Conservation (phyloP, 768 basidiomycete genomes). For the Mycena leptocephala region DNA sequence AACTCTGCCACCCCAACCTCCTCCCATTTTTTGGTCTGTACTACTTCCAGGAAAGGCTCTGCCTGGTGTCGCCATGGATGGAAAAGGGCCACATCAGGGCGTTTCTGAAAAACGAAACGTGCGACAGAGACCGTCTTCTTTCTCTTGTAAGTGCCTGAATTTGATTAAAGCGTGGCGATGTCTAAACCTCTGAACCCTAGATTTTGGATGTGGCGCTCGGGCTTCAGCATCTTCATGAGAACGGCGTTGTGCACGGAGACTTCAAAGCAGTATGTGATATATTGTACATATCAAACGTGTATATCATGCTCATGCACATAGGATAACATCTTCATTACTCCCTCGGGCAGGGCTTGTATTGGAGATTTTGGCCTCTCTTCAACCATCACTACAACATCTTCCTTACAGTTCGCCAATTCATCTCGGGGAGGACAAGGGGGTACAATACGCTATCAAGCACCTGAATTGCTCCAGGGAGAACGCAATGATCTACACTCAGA, state of each 20-base stretch:
- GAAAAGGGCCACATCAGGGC: slow-evolving; percentile 13
- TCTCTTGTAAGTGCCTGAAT: background rate
- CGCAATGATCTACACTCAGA: slow-evolving; percentile 44
- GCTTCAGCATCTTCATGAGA: background rate
- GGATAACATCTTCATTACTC: slow-evolving; percentile 64
- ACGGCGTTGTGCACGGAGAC: background rate
- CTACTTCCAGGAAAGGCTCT: slow-evolving; percentile 9
- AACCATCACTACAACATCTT: slow-evolving; percentile 36
- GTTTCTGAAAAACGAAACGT: background rate
- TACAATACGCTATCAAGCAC: slow-evolving; percentile 47
- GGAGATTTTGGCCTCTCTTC: slow-evolving; percentile 65
- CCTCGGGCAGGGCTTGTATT: too few species aligned
- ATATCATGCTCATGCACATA: too few species aligned
- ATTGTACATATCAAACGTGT: too few species aligned
- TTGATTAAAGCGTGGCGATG: background rate
- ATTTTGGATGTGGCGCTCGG: background rate
- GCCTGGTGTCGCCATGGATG: slow-evolving; percentile 34
- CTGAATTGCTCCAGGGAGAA: slow-evolving; percentile 51
- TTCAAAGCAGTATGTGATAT: too few species aligned
- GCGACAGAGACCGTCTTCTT: background rate
- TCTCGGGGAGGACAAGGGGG: slow-evolving; percentile 42
- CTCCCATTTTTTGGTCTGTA: slow-evolving; percentile 35
- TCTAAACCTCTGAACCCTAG: background rate
- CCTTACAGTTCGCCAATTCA: slow-evolving; percentile 34
- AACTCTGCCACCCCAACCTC: slow-evolving; percentile 19